A percentile compares a stretch with the other conserved stretches of the same genome.
These are phyloP conservation scores for Scheffersomyces amazonensis DNA, from an alignment of 805 yeast species.

Conservation along the genomic window DNA sequence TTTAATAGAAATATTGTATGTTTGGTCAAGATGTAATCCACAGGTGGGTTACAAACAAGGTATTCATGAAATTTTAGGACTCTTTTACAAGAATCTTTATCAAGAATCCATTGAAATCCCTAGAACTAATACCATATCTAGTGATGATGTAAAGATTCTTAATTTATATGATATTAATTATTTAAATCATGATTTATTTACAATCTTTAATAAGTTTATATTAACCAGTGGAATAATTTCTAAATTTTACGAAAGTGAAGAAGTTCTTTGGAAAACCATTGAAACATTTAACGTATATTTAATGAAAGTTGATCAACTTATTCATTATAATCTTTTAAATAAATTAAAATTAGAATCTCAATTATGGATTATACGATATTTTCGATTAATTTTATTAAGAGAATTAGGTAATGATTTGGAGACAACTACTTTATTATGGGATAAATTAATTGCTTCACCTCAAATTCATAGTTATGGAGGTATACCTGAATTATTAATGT, in stretches of 20 bases:
- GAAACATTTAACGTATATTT: constrained; percentile 45
- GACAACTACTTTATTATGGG: constrained; percentile 44
- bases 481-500: constrained; percentile 38
- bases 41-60: constrained; percentile 53
- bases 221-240: constrained; percentile 37
- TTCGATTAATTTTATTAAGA: constrained; percentile 43
- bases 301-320: constrained; percentile 48
- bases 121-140: constrained; percentile 18
- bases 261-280: constrained; percentile 42
- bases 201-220: constrained; percentile 42
- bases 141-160: constrained; percentile 32
- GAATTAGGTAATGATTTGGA: constrained; percentile 43
- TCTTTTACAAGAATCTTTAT: constrained; percentile 40
- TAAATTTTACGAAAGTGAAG: constrained; percentile 38
- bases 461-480: background rate
- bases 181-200: constrained; percentile 42
- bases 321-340: constrained; percentile 43
- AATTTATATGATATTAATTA: constrained; percentile 37
- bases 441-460: constrained; percentile 37
- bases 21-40: constrained; percentile 50
- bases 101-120: constrained; percentile 32
- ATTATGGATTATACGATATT: constrained; percentile 54
- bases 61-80: constrained; percentile 51
- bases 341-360: constrained; percentile 48
- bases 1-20: constrained; percentile 42